Conservation (phyloP, 305 asterid species). For the Fraxinus angustifolia region DNA sequence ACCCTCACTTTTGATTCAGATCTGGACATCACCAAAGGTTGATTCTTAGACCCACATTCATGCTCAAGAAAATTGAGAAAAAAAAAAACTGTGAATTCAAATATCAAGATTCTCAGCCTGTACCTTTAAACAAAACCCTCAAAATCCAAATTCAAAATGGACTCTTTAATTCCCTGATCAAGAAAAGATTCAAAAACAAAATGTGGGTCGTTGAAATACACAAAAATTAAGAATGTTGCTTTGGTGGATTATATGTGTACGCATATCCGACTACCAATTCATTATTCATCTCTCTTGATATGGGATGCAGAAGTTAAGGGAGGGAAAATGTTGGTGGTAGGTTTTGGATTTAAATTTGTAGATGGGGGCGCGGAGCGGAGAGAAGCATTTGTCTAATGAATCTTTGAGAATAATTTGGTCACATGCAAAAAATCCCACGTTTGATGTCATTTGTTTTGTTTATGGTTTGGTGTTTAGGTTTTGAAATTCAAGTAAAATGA, state of each 20-base stretch:
- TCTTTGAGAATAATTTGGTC: slow-evolving; percentile 8
- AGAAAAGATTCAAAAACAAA: slow-evolving; percentile 5
- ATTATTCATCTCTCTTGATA: background rate
- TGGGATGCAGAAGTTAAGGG: slow-evolving; percentile 1
- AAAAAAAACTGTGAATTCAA: background rate
- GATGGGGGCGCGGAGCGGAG: slow-evolving; percentile 38
- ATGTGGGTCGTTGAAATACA: background rate
- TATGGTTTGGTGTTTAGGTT: background rate
- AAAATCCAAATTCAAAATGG: slow-evolving; percentile 17
- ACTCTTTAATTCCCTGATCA: slow-evolving; percentile 10
- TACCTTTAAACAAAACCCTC: slow-evolving; percentile 11
- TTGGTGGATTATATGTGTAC: background rate
- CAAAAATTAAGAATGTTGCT: background rate
- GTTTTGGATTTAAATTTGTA: slow-evolving; percentile 42
- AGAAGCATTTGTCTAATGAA: slow-evolving; percentile 1
- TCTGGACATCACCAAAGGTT: slow-evolving; percentile 32
- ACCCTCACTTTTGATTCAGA: slow-evolving; percentile 50
- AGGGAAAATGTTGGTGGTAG: slow-evolving; percentile 5
- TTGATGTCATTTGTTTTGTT: background rate
- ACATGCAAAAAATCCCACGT: slow-evolving; percentile 14
- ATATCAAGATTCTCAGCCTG: slow-evolving; percentile 5
- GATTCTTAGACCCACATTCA: slow-evolving; percentile 24
- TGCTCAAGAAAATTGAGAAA: background rate
- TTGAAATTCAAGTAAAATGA: slow-evolving; percentile 33
- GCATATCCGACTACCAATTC: background rate